phyloP scores from a whole-genome alignment of 495 filamentous ascomycete genomes.

The Cladorrhinum samala region DNA sequence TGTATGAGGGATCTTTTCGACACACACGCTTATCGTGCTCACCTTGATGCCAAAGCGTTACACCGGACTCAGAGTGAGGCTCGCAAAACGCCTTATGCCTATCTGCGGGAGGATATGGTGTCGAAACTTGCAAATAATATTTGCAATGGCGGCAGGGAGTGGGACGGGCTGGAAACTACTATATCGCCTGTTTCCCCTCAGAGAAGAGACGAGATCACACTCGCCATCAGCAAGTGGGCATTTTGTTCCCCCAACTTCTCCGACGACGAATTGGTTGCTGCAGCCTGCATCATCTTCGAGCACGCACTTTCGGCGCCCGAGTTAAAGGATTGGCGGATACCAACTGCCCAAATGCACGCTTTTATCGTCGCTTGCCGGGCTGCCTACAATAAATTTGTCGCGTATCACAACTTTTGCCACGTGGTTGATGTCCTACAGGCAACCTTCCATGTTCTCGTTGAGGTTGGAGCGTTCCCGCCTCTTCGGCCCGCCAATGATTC shows the following conservation, averaged over 20 bases:
- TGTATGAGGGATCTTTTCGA: constrained; percentile 61
- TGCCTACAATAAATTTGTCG: constrained; percentile 89
- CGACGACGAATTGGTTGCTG: constrained; percentile 81
- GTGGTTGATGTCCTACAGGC: constrained; percentile 95
- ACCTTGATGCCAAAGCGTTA: constrained; percentile 62
- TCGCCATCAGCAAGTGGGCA: constrained; percentile 71
- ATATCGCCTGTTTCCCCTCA: constrained; percentile 47
- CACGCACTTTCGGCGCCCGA: constrained; percentile 82
- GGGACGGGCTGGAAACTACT: constrained; percentile 34
- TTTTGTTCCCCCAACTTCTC: constrained; percentile 85
- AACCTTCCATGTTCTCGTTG: constrained; percentile 83
- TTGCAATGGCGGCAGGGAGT: constrained; percentile 56
- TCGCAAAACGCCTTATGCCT: constrained; percentile 72
- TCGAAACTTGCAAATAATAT: constrained; percentile 88
- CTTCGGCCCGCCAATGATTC: constrained; percentile 39
- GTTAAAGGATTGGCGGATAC: constrained; percentile 69
- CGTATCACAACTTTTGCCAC: constrained; percentile 99
- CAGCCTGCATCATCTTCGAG: constrained; percentile 74
- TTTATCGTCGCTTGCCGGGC: constrained; percentile 79
- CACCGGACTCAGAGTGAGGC: too few species aligned
- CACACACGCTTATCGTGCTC: constrained; percentile 75
- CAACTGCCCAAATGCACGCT: constrained; percentile 62
- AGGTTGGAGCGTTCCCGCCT: constrained; percentile 68
- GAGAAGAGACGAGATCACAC: constrained; percentile 55
- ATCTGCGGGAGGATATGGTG: constrained; percentile 80